Conservation (phyloP, 148 eudicot species). For the Amaranthus cruentus region DNA sequence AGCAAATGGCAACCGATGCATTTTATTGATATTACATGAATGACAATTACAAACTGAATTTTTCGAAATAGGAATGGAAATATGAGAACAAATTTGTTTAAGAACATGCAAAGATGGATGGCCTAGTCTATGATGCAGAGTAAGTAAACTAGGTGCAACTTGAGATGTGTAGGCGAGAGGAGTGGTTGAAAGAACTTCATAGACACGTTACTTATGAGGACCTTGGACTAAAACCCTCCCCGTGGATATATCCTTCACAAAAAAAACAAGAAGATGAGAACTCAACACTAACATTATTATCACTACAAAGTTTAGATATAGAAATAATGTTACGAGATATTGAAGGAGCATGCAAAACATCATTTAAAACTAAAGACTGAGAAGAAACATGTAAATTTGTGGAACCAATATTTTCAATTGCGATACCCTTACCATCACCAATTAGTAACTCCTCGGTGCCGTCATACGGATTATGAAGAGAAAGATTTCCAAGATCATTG, state of each 20-base stretch:
- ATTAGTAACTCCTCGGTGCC: background rate
- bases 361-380: background rate
- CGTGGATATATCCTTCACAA: background rate
- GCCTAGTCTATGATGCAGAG: background rate
- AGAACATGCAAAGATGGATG: background rate
- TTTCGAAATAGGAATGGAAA: background rate
- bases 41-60: background rate
- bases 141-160: background rate
- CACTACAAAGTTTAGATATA: background rate
- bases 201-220: background rate
- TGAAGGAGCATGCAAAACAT: background rate
- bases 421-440: background rate
- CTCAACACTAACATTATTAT: background rate
- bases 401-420: background rate
- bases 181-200: background rate
- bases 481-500: background rate
- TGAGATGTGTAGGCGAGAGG: no score
- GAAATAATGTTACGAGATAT: background rate
- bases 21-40: no score
- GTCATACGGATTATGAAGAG: background rate
- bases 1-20: background rate
- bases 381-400: no score
- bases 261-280: background rate
- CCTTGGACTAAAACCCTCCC: background rate
- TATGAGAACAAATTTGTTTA: background rate